These are phyloP conservation scores for Xylaria sp. DNA, from an alignment of 2,329 filamentous ascomycete genomes.

Conservation along the genomic window DNA sequence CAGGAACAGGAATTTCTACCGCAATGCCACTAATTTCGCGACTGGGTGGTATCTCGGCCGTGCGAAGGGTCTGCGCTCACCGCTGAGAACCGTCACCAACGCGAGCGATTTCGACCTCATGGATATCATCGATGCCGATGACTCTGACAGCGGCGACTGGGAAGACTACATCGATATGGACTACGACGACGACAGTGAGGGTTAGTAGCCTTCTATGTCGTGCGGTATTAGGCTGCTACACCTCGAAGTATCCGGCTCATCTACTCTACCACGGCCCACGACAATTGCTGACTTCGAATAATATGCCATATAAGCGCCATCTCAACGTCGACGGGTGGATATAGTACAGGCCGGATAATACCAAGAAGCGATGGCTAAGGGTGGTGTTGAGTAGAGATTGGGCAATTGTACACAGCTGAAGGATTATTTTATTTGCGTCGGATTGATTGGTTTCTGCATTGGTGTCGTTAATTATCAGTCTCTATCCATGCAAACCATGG, in stretches of 20 bases:
- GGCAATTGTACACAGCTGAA: neutral
- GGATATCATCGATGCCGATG: neutral
- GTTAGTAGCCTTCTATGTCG: neutral
- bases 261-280: neutral
- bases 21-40: accelerated
- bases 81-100: neutral
- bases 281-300: neutral
- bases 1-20: neutral
- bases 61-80: neutral
- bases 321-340: neutral
- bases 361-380: neutral
- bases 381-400: neutral
- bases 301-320: neutral
- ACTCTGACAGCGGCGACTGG: neutral
- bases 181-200: neutral
- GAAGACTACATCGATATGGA: neutral
- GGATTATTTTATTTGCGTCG: neutral
- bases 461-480: neutral
- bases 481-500: no score
- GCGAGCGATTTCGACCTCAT: neutral
- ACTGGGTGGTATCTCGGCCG: neutral
- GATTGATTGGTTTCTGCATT: neutral
- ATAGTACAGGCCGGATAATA: no score
- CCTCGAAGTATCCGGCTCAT: neutral
- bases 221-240: no score